These are phyloP conservation scores for Yarrowia porcina DNA, from an alignment of 805 yeast genomes.

Conservation along the genomic window DNA sequence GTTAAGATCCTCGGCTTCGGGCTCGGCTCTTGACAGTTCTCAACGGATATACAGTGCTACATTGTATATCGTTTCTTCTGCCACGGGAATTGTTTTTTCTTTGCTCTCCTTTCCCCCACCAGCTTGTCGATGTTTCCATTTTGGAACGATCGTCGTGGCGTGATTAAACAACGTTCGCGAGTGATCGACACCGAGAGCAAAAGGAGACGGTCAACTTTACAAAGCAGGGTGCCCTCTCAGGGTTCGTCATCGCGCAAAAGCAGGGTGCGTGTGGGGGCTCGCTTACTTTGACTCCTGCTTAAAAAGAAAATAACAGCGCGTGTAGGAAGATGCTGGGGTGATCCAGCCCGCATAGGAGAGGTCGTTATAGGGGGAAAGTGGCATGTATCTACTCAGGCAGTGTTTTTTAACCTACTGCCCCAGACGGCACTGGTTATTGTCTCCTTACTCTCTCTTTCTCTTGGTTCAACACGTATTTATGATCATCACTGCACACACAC, in stretches of 20 bases:
- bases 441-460: not conserved
- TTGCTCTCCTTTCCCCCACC: not conserved
- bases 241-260: too few species aligned
- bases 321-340: too few species aligned
- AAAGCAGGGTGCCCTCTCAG: constrained; percentile 5
- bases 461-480: not conserved
- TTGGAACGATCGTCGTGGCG: constrained; percentile 16
- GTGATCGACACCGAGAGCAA: constrained; percentile 11
- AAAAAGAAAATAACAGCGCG: not conserved
- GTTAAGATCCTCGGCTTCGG: not conserved
- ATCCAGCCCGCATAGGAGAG: too few species aligned
- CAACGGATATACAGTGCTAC: not conserved
- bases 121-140: not conserved
- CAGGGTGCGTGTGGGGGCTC: constrained; percentile 6
- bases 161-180: constrained; percentile 13
- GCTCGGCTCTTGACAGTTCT: not conserved
- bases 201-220: not conserved
- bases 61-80: not conserved
- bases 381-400: too few species aligned
- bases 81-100: not conserved
- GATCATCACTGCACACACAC: constrained; percentile 6
- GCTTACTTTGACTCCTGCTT: not conserved
- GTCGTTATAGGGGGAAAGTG: too few species aligned
- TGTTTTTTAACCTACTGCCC: too few species aligned
- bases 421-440: not conserved